Conservation (phyloP, 2,329 filamentous ascomycete genomes). For the Botrytis fragariae region DNA sequence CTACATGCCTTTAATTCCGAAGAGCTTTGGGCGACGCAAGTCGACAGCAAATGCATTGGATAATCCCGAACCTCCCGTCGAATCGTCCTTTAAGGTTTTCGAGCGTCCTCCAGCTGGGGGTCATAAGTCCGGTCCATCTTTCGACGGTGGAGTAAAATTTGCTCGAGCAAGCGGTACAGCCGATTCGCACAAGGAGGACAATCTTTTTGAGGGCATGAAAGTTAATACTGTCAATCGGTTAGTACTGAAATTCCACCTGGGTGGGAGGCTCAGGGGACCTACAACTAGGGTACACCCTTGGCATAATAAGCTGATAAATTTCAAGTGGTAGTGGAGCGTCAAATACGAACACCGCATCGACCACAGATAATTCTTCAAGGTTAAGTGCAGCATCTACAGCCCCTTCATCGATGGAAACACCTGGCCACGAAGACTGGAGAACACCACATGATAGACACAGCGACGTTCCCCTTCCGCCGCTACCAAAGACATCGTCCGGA, state of each 20-base stretch:
- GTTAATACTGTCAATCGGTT: conserved; percentile 37
- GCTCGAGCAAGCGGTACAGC: conserved; percentile 25
- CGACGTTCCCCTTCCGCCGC: conserved; percentile 36
- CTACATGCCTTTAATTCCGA: conserved; percentile 41
- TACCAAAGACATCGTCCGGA: conserved; percentile 33
- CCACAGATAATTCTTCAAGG: conserved; percentile 39
- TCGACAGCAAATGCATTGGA: conserved; percentile 37
- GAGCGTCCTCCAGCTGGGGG: conserved; percentile 31
- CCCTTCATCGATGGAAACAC: conserved; percentile 37
- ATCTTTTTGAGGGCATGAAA: conserved; percentile 37
- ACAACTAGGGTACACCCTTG: conserved; percentile 25
- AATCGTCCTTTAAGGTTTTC: conserved; percentile 39
- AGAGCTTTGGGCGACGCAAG: conserved; percentile 39
- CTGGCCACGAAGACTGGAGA: conserved; percentile 35
- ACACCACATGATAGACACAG: conserved; percentile 35
- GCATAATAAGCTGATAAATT: conserved; percentile 21
- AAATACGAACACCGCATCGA: conserved; percentile 39
- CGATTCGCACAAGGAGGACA: conserved; percentile 37
- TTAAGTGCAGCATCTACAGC: conserved; percentile 39
- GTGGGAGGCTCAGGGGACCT: background rate
- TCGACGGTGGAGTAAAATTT: conserved; percentile 38
- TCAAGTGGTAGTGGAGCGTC: conserved; percentile 40
- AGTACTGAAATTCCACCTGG: conserved; percentile 25
- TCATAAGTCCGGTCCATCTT: conserved; percentile 31
- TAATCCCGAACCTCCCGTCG: conserved; percentile 27